Base-by-base conservation (phyloP, 805 yeast genomes). In the Komagataella kurtzmanii region DNA sequence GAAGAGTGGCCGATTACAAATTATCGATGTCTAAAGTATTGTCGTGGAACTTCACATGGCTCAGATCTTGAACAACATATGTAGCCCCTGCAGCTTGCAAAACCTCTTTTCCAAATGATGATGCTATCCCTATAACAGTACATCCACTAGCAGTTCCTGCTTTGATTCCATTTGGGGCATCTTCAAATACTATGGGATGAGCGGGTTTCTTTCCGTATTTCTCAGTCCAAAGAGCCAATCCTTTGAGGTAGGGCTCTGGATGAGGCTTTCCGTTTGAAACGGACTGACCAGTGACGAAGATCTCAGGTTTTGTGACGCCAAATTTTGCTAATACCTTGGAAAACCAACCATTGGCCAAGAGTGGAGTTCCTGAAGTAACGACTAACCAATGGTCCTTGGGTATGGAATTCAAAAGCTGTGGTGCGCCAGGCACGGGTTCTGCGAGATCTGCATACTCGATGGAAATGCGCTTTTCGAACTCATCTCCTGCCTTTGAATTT, bases 101-200 rank as follows among this genome's bases (percentile, higher is more conserved):
- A 63, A 75, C 75, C 54, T 80, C 82, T 45, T 85, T 76, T 56
- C 76, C 80, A 67, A 84, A 85, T 51, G 93, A 81, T 55, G 91
- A 83, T 58, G 90, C 85, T 66, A 87, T 83, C 63, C 95, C 96
- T 59, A 87, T 80, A 54, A 85, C 83, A 63, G 77, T 74, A 65
- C 93, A 88, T 54, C 90, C 95, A 23, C 93, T 90, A 52, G 76
- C 85, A 63, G 80, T 79, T 62, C 95, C 95, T 45, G 95, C 91
- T 59, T 77, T 69, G 56, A 86, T 80, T 63, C 96, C 95, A 49
- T 93, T 90, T 54, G 89, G 91, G 48, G 95, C 95, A 64, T 87
- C 96, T 70, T 87, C 96, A 62, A 87, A 87, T 50, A 84, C 89
- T 46, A 86, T 81, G 52, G 69, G 73, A 59, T 70, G 70, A 30